Conservation (phyloP, 495 filamentous ascomycete species). For the Podospora conica region DNA sequence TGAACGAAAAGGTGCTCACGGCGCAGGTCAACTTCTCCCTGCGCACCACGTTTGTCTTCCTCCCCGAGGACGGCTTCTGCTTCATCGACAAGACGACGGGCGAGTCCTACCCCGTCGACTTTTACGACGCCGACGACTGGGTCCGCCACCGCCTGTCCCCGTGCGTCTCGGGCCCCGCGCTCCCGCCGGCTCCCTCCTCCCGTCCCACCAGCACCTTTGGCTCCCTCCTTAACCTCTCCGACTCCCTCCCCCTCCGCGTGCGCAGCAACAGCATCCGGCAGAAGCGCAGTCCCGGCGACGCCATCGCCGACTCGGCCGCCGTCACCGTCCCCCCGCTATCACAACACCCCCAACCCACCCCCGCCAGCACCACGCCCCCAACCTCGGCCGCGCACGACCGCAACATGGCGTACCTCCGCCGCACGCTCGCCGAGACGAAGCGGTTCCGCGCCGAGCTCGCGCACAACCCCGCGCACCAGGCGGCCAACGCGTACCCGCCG, state of each 20-base stretch:
- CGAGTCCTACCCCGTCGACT: conserved; percentile 77
- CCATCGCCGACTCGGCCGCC: conserved; percentile 21
- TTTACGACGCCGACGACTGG: conserved; percentile 78
- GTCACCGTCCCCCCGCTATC: conserved; percentile 33
- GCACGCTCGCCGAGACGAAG: conserved; percentile 64
- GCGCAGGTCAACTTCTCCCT: conserved; percentile 94
- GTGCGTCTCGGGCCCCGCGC: conserved; percentile 55
- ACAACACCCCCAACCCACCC: not conserved
- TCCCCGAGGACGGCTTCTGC: conserved; percentile 83
- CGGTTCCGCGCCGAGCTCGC: conserved; percentile 68
- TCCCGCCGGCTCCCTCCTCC: conserved; percentile 38
- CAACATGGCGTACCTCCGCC: conserved; percentile 64
- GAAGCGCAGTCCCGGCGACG: not conserved
- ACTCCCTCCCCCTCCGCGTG: conserved; percentile 27
- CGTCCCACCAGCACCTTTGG: conserved; percentile 31
- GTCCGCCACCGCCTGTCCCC: conserved; percentile 72
- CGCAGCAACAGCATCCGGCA: conserved; percentile 24
- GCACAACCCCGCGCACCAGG: conserved; percentile 53
- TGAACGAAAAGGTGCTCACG: conserved; percentile 86
- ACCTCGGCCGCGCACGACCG: conserved; percentile 15
- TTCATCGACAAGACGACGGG: conserved; percentile 80
- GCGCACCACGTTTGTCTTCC: conserved; percentile 74
- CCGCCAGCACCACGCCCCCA: conserved; percentile 13
- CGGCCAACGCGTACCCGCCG: conserved; percentile 69
- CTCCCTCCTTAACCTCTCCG: conserved; percentile 35